A percentile compares a stretch with the other conserved stretches of the same genome.
These are phyloP conservation scores for Castanea sativa DNA, from an alignment of 306 rosid genomes.

Conservation along the genomic window DNA sequence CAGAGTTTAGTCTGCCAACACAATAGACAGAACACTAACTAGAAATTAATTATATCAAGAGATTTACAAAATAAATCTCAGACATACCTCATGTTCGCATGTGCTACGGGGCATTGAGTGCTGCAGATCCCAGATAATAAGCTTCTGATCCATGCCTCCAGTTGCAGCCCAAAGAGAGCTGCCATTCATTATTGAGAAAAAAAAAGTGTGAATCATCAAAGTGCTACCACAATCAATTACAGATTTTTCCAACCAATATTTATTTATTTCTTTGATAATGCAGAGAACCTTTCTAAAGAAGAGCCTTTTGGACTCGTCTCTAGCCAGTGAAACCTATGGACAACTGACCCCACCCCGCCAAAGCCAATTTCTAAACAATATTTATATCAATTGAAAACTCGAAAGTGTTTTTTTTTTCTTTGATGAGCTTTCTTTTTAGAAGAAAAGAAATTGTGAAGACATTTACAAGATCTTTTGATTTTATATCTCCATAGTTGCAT, in stretches of 20 bases:
- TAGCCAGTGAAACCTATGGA: no score
- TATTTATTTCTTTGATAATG: background rate
- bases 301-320: no score
- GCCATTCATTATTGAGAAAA: conserved; percentile 16
- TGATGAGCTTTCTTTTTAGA: background rate
- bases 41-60: background rate
- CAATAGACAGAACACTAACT: background rate
- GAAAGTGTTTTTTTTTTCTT: background rate
- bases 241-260: background rate
- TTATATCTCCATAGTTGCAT: background rate
- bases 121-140: conserved; percentile 79
- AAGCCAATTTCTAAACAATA: background rate
- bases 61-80: conserved; percentile 3
- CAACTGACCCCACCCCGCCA: no score
- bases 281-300: no score
- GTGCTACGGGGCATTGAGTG: conserved; percentile 58
- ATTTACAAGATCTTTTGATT: background rate
- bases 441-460: background rate
- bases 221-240: background rate
- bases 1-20: background rate
- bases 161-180: conserved; percentile 78
- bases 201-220: conserved; percentile 1
- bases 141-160: conserved; percentile 79
- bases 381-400: background rate
- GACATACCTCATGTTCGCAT: conserved; percentile 81